Evolutionary conservation across 345 rosid genomes (phyloP), one percentile per base, ranked within the genome.

Genomic region (Hibiscus trionum): DNA sequence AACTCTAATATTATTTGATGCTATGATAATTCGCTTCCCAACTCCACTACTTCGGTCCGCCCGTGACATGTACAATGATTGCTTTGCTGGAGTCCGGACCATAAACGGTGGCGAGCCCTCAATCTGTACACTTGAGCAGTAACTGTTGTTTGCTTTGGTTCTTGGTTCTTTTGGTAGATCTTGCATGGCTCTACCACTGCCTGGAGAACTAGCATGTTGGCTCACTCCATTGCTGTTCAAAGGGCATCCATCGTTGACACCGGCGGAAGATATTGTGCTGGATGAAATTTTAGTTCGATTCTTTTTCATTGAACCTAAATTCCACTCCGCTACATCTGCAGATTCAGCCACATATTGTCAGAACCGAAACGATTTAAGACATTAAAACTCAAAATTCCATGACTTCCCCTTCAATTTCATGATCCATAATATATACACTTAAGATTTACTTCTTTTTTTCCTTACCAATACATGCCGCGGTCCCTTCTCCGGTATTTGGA

Each of bases 11-110:
- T 73, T 80, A 63, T 76, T 63, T 46, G 80, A 77, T 21, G 91
- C 87, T 27, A 16, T 61, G 29, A 87, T 46, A 52, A 87, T 67
- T 29, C 83, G 81, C 66, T 77, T 82, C 31, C 91, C 88, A 56
- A 87, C 82, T 29, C 61, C 55, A 35, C 72, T 33, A 59, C 46
- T 73, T 59, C 47, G 2, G 46, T 42, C 46, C 11, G 63, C 67
- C 19, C 56, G 50, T 27, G 52, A 24, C 35, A 21, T n/a, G 24
- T 61, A 73, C 72, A 17, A 56, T 14, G 61, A 55, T 17, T 42
- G 49, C 72, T 59, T 75, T 5, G 82, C 73, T 2, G 77, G 80
- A 9, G 80, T 81, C 64, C 53, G 71, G 19, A 72, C 77, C 49
- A 72, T 61, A 75, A 78, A 73, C 21, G 53, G 17, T 10, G 81